Evolutionary conservation across 306 rosid genomes (phyloP).

Genomic region (Quillaja saponaria): DNA sequence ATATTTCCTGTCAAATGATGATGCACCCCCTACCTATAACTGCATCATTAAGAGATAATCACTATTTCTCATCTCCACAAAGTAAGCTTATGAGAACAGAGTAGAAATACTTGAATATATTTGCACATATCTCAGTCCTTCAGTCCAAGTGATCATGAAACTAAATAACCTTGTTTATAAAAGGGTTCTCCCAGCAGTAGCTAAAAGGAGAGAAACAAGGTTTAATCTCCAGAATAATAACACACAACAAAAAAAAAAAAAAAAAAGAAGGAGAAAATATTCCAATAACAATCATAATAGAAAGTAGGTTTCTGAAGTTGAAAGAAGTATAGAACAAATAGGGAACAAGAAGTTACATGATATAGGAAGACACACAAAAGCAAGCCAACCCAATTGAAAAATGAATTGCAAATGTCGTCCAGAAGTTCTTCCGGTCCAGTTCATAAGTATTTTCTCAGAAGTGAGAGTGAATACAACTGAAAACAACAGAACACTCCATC

Average conservation of each 20-base stretch:
- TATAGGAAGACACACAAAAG: constrained; percentile 65
- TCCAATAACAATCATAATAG: constrained; percentile 9
- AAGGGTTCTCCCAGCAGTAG: constrained; percentile 64
- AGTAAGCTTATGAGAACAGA: constrained; percentile 15
- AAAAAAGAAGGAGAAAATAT: constrained; percentile 18
- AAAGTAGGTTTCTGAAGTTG: constrained; percentile 12
- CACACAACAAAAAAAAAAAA: not conserved
- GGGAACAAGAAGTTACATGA: constrained; percentile 56
- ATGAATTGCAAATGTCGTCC: constrained; percentile 67
- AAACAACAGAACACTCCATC: constrained; percentile 65
- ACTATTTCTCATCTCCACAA: constrained; percentile 17
- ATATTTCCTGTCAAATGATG: not conserved
- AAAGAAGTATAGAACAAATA: not conserved
- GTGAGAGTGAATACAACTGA: constrained; percentile 63
- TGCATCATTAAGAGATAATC: constrained; percentile 17
- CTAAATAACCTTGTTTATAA: constrained; percentile 63
- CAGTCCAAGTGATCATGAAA: constrained; percentile 74
- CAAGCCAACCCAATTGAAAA: constrained; percentile 69
- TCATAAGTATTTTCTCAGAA: constrained; percentile 78
- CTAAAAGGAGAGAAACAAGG: constrained; percentile 33
- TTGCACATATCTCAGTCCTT: constrained; percentile 27
- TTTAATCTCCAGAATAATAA: not conserved
- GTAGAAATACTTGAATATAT: constrained; percentile 23
- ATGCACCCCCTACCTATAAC: constrained; percentile 11
- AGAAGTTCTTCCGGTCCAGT: constrained; percentile 71